Percentiles rank a stretch among this genome's conserved stretches.
Evolutionary conservation across 192 early-diverging fungal species (phyloP).

Genomic region (Coemansia asiatica): DNA sequence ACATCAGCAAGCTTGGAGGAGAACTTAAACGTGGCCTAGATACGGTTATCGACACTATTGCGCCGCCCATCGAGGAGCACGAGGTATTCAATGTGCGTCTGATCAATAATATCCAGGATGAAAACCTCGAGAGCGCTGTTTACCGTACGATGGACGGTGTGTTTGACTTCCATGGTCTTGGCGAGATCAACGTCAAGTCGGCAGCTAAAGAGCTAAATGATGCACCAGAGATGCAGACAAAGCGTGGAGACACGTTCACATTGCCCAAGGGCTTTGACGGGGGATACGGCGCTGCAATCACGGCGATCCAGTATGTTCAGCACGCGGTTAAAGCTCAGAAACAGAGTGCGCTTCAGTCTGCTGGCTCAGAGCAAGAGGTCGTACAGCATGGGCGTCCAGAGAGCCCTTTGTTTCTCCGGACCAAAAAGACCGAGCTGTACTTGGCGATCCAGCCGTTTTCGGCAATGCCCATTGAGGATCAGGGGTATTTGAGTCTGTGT

Average conservation of each 20-base stretch:
- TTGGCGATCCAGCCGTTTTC: constrained; percentile 53
- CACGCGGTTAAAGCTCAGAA: constrained; percentile 21
- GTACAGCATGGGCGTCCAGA: neutral
- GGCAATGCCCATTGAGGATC: constrained; percentile 52
- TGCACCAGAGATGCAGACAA: constrained; percentile 48
- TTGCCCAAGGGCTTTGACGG: constrained; percentile 56
- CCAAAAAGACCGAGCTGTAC: constrained; percentile 47
- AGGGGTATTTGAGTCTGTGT: constrained; percentile 42
- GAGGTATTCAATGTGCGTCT: constrained; percentile 48
- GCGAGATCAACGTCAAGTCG: constrained; percentile 46
- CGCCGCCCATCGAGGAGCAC: constrained; percentile 54
- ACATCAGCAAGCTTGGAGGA: constrained; percentile 38
- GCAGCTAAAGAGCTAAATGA: constrained; percentile 29
- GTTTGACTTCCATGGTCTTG: constrained; percentile 50
- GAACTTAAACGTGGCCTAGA: constrained; percentile 46
- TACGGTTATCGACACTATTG: constrained; percentile 55
- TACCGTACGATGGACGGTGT: constrained; percentile 52
- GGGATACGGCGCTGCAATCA: constrained; percentile 51
- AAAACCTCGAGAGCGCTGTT: constrained; percentile 38
- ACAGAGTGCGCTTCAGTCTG: neutral
- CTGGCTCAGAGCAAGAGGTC: neutral
- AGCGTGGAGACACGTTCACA: constrained; percentile 53
- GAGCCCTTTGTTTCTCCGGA: constrained; percentile 50
- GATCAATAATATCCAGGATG: constrained; percentile 36
- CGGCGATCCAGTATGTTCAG: constrained; percentile 47